These are phyloP conservation scores for Chenopodium quinoa DNA, from an alignment of 148 eudicot species.

Conservation along the genomic window DNA sequence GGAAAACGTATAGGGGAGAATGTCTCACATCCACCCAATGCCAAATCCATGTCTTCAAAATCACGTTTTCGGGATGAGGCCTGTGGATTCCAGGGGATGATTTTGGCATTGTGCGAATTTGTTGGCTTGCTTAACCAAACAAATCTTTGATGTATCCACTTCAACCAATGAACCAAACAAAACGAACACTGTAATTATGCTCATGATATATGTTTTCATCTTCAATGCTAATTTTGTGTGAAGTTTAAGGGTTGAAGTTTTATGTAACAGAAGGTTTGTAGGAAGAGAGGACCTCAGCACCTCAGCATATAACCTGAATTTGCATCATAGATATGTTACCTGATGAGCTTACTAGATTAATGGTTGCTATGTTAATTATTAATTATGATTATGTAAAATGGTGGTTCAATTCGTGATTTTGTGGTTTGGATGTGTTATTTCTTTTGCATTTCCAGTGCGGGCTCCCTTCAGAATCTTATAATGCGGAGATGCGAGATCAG, in stretches of 20 bases:
- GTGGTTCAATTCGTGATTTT: conserved; percentile 10
- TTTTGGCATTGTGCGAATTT: conserved; percentile 12
- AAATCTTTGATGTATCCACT: not conserved
- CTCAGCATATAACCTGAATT: not conserved
- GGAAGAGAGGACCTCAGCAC: not conserved
- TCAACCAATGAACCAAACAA: not conserved
- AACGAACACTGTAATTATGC: not conserved
- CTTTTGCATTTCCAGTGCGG: conserved; percentile 44
- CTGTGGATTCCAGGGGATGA: conserved; percentile 12
- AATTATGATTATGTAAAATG: not conserved
- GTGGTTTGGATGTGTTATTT: conserved; percentile 19
- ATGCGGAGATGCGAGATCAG: conserved; percentile 56
- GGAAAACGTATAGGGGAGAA: conserved; percentile 1
- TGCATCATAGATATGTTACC: not conserved
- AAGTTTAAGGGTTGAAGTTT: not conserved
- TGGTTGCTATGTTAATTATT: conserved; percentile 10
- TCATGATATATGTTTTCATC: not conserved
- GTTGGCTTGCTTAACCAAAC: conserved; percentile 2
- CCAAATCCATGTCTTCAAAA: conserved; percentile 19
- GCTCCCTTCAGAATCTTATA: conserved; percentile 47
- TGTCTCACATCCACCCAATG: conserved; percentile 11
- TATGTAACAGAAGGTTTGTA: not conserved
- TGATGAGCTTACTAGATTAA: not conserved
- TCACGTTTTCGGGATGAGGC: conserved; percentile 7
- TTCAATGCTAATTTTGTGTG: not conserved